Conservation (phyloP, 306 rosid genomes). For the Bauhinia variegata region DNA sequence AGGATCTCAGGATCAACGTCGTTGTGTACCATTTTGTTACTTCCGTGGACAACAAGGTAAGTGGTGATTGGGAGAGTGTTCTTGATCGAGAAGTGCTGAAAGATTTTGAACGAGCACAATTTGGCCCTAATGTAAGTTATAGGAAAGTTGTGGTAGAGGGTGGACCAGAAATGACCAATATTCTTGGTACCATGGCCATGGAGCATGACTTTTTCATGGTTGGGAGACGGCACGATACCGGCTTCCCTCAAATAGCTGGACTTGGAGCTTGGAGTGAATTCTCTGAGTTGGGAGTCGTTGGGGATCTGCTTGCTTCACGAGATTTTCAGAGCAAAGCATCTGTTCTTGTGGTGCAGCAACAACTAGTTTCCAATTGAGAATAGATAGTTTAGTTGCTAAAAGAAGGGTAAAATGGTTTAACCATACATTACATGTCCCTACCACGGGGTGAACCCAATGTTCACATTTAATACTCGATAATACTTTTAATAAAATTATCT, state of each 20-base stretch:
- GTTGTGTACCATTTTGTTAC: slow-evolving; percentile 38
- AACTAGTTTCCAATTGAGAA: not conserved
- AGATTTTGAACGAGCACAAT: slow-evolving; percentile 10
- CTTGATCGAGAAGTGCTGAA: slow-evolving; percentile 44
- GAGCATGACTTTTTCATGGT: slow-evolving; percentile 51
- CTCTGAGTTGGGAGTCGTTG: slow-evolving; percentile 56
- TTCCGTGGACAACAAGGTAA: not conserved
- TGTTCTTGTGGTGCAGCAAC: slow-evolving; percentile 59
- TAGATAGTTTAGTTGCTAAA: too few species aligned
- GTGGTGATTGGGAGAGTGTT: slow-evolving; percentile 24
- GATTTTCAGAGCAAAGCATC: slow-evolving; percentile 47
- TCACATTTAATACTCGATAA: too few species aligned
- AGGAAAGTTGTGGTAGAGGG: slow-evolving; percentile 30
- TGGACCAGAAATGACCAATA: slow-evolving; percentile 39
- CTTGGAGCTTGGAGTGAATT: slow-evolving; percentile 62
- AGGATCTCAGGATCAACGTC: slow-evolving; percentile 11
- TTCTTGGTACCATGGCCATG: slow-evolving; percentile 26
- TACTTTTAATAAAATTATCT: too few species aligned
- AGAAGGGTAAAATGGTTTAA: too few species aligned
- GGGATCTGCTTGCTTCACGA: slow-evolving; percentile 65
- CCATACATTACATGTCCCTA: too few species aligned
- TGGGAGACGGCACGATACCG: slow-evolving; percentile 49
- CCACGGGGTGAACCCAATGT: too few species aligned
- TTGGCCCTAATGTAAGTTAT: slow-evolving; percentile 25
- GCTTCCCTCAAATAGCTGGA: slow-evolving; percentile 45